A percentile compares a stretch with the other conserved stretches of the same genome.
Evolutionary conservation across 2,329 filamentous ascomycete species (phyloP).

Genomic region (Ambrosiella xylebori): DNA sequence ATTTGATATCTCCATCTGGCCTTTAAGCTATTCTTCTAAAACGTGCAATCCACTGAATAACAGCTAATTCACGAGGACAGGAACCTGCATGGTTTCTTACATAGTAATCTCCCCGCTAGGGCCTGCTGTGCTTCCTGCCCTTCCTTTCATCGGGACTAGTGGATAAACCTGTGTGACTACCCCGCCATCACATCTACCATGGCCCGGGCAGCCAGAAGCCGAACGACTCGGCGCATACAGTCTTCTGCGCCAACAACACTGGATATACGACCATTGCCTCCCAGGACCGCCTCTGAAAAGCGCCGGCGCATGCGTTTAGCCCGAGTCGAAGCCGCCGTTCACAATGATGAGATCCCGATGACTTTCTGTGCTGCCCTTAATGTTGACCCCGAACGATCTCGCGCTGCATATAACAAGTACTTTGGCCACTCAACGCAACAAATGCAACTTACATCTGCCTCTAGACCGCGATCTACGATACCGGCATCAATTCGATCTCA

Average conservation of each 20-base stretch:
- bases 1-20: too few species aligned
- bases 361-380: constrained; percentile 7
- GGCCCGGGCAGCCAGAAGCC: neutral
- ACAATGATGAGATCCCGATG: constrained; percentile 5
- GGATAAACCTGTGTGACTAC: neutral
- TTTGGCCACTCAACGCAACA: neutral
- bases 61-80: neutral
- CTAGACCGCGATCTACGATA: neutral
- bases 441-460: neutral
- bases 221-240: neutral
- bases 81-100: neutral
- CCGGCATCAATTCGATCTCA: neutral
- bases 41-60: neutral
- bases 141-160: neutral
- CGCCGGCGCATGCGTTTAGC: neutral
- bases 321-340: constrained; percentile 3
- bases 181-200: neutral
- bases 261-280: neutral
- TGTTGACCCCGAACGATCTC: neutral
- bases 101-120: neutral
- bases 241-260: neutral
- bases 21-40: neutral
- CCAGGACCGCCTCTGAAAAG: neutral
- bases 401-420: neutral
- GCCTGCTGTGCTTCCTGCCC: neutral